phyloP scores from a whole-genome alignment of 208 protist genomes.

The Trypanosoma cruzi region DNA sequence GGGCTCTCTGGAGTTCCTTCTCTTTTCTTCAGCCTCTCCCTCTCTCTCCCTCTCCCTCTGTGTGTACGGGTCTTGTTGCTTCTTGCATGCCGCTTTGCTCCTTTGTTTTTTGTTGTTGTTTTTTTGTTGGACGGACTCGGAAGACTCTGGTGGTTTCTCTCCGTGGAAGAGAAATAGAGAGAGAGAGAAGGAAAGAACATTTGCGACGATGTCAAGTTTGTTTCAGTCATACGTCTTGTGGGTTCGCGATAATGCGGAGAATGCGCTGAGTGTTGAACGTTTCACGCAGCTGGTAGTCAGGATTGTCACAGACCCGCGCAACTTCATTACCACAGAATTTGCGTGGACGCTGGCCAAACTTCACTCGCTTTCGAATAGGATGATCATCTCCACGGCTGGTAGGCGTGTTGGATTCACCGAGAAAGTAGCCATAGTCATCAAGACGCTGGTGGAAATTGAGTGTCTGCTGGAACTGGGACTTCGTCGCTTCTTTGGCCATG shows the following conservation, averaged over 20 bases:
- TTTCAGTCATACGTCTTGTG: constrained; percentile 65
- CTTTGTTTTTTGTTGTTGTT: background rate
- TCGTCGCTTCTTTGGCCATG: constrained; percentile 58
- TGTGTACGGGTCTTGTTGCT: background rate
- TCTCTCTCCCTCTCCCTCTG: background rate
- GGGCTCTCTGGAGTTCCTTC: background rate
- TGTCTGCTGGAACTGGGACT: constrained; percentile 60
- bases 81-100: background rate
- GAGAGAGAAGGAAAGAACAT: background rate
- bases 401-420: constrained; percentile 42
- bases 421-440: constrained; percentile 24
- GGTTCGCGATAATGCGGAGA: constrained; percentile 77
- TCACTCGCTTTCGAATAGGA: constrained; percentile 56
- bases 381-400: constrained; percentile 42
- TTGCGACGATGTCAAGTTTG: background rate
- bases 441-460: constrained; percentile 53
- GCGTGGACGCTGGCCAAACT: constrained; percentile 61
- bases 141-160: background rate
- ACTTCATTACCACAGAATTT: constrained; percentile 70
- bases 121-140: background rate
- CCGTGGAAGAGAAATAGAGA: background rate
- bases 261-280: constrained; percentile 60
- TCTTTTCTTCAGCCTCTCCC: background rate
- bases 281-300: constrained; percentile 64
- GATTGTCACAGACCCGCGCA: constrained; percentile 55